phyloP scores from a whole-genome alignment of 2,329 filamentous ascomycete species.

The Calonectria pseudoreteaudii region DNA sequence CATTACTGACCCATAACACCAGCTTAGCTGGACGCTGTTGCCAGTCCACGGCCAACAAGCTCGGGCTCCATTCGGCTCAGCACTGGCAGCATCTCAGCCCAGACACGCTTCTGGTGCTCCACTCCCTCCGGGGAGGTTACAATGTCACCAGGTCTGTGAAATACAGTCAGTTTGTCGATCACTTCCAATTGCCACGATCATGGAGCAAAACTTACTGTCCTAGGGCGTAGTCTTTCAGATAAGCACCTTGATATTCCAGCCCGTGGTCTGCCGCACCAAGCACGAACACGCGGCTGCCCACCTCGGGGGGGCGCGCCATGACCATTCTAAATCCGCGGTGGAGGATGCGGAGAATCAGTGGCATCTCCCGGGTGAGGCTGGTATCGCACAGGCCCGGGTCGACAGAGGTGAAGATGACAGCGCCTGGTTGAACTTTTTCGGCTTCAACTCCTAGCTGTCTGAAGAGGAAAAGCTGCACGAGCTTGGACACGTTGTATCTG shows the following conservation, averaged over 20 bases:
- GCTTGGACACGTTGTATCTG: not conserved
- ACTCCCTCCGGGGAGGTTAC: not conserved
- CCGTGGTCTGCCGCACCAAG: not conserved
- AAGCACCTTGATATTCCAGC: not conserved
- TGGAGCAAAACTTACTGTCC: not conserved
- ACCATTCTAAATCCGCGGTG: not conserved
- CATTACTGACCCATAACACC: not conserved
- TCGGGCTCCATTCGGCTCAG: not conserved
- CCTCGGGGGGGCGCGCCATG: not conserved
- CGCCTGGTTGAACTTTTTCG: not conserved
- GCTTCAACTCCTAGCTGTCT: not conserved
- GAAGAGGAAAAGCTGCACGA: not conserved
- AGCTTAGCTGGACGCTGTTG: not conserved
- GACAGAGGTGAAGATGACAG: not conserved
- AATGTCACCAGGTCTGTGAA: not conserved
- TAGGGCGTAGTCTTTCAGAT: not conserved
- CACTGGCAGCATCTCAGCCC: not conserved
- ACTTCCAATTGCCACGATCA: not conserved
- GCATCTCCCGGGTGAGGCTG: not conserved
- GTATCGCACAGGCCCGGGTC: not conserved
- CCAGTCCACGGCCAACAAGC: not conserved
- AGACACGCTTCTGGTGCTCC: not conserved
- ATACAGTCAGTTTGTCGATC: not conserved
- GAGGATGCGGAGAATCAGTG: not conserved
- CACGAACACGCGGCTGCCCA: not conserved